phyloP scores from a whole-genome alignment of 1,284 basidiomycete species.

The Ustilago curta region DNA sequence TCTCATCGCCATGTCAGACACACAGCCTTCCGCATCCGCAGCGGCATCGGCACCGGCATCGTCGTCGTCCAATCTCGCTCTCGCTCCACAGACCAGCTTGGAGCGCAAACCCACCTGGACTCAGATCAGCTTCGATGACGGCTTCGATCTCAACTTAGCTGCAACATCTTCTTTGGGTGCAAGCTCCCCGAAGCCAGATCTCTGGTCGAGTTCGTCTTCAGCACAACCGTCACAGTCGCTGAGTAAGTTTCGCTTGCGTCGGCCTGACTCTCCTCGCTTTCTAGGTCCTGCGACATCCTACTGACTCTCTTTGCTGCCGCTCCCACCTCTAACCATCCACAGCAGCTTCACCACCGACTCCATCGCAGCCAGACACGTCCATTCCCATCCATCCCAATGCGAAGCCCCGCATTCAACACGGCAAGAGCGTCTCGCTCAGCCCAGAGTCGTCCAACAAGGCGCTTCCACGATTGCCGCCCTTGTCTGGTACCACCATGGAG shows the following conservation, averaged over 20 bases:
- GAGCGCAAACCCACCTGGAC: slow-evolving; percentile 48
- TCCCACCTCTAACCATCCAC: slow-evolving; percentile 1
- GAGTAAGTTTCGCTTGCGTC: slow-evolving; percentile 14
- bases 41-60: slow-evolving; percentile 3
- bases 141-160: slow-evolving; percentile 45
- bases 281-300: slow-evolving; percentile 10
- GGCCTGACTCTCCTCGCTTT: background rate
- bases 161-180: slow-evolving; percentile 14
- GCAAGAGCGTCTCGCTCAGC: slow-evolving; percentile 23
- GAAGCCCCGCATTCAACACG: background rate
- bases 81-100: slow-evolving; percentile 15
- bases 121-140: slow-evolving; percentile 47
- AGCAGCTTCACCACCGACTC: slow-evolving; percentile 1
- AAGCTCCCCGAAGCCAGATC: background rate
- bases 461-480: slow-evolving; percentile 24
- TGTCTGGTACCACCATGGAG: slow-evolving; percentile 5
- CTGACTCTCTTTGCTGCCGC: slow-evolving; percentile 5
- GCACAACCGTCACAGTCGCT: background rate
- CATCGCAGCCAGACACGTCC: background rate
- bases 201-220: slow-evolving; percentile 1
- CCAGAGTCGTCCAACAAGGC: slow-evolving; percentile 35
- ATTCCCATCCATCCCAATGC: slow-evolving; percentile 10
- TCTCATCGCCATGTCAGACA: slow-evolving; percentile 14
- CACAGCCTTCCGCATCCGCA: slow-evolving; percentile 10
- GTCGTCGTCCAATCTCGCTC: slow-evolving; percentile 7